Base-by-base conservation (phyloP, 2,329 filamentous ascomycete genomes). In the Lojkania enalia region DNA sequence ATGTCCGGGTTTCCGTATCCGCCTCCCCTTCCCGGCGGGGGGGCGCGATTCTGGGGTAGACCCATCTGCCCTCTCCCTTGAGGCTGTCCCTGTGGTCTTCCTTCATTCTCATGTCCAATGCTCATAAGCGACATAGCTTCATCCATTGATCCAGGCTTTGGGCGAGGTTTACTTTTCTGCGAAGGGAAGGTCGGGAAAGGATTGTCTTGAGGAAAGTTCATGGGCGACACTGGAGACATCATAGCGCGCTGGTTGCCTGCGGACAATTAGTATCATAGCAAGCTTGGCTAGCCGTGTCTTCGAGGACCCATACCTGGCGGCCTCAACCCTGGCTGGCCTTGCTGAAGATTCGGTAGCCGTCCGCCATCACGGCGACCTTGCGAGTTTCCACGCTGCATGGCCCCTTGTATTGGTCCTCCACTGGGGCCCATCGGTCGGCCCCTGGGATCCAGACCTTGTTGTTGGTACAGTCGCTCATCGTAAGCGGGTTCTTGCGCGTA, bases 181-280 rank as follows among this genome's bases (percentile, higher is more conserved):
- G 59, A 57, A 12, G 71, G 72, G 50, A 78, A 77, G 0, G 66
- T 63, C 5, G 75, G 75, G 42, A 78, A 78, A 0, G 75, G 74
- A 48, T 74, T 78, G 56, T 78, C 75, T 48, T 67, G 64, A 6
- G 65, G 52, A 15, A 64, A 37, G 11, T 39, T 53, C 31, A 55
- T 56, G n/a, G 63, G 61, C 3, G 55, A 54, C 11, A 48, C 44
- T n/a, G 62, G 63, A 29, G 61, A 56, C 37, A 67, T 39, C 7
- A 64, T 36, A 4, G 63, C 58, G 38, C 66, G 63, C n/a, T 63
- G 60, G 27, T 57, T 51, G 33, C 58, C 66, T 70, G 49, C n/a
- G 15, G 19, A 5, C 13, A 16, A 45, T 49, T 19, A 42, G 33
- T 15, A 16, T n/a, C 16, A 56, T 42, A 55, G 44, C 46, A 41